Percentiles rank a stretch among this genome's conserved stretches.
These are phyloP conservation scores for Paracorniculantispora psalliotae DNA, from an alignment of 2,329 filamentous ascomycete species.

Conservation along the genomic window DNA sequence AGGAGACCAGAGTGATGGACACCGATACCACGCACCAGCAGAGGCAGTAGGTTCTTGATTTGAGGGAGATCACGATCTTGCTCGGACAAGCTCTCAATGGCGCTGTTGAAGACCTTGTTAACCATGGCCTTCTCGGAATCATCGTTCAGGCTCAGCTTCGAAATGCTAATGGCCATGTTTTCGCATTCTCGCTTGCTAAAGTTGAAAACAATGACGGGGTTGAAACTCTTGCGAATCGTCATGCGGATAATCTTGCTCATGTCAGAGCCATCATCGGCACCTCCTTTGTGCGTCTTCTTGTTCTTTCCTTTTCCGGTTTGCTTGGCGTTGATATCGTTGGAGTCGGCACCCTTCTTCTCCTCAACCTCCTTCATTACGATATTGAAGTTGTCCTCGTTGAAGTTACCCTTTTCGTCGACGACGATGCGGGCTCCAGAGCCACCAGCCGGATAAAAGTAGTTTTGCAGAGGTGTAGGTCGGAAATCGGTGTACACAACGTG, in stretches of 20 bases:
- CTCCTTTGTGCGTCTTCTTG: slow-evolving; percentile 87
- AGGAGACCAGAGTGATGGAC: slow-evolving; percentile 95
- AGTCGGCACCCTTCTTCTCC: slow-evolving; percentile 79
- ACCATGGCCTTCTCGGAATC: slow-evolving; percentile 95
- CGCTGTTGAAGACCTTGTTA: slow-evolving; percentile 86
- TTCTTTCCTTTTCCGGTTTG: slow-evolving; percentile 84
- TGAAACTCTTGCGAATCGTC: slow-evolving; percentile 97
- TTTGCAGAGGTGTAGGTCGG: slow-evolving; percentile 89
- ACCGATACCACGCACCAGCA: slow-evolving; percentile 87
- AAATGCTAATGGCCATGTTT: slow-evolving; percentile 81
- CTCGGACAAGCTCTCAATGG: slow-evolving; percentile 86
- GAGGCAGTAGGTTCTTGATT: slow-evolving; percentile 82
- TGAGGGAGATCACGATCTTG: slow-evolving; percentile 86
- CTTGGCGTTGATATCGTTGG: slow-evolving; percentile 72
- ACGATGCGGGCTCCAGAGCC: slow-evolving; percentile 90
- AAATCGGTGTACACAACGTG: slow-evolving; percentile 99
- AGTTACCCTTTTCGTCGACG: slow-evolving; percentile 93
- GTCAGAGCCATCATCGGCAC: slow-evolving; percentile 68
- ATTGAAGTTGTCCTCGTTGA: slow-evolving; percentile 96
- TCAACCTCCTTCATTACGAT: slow-evolving; percentile 89
- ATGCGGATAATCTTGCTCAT: slow-evolving; percentile 98
- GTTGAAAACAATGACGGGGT: slow-evolving; percentile 98
- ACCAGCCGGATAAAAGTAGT: slow-evolving; percentile 94
- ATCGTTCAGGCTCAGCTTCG: slow-evolving; percentile 86
- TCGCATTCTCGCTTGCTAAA: slow-evolving; percentile 99